Conservation (phyloP, 176 grass and related monocot genomes). For the Leersia perrieri region DNA sequence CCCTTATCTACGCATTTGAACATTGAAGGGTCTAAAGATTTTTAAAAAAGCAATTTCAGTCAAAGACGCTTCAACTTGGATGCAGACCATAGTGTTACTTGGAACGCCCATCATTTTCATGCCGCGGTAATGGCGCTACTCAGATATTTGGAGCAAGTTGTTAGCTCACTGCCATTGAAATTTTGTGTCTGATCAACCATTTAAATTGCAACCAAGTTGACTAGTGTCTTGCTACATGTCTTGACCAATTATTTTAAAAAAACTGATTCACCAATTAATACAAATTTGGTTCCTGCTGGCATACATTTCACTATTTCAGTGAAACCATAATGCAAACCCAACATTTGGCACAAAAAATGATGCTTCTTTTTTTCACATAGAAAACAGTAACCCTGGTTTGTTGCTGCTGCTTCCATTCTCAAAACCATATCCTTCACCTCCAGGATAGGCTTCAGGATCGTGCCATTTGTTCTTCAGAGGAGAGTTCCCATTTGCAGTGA, state of each 20-base stretch:
- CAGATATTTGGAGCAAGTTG: not conserved
- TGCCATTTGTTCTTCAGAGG: conserved; percentile 6
- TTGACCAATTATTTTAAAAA: too few relatives aligned
- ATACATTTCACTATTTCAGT: not conserved
- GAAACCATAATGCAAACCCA: not conserved
- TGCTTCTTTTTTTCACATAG: not conserved
- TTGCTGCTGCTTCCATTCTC: not conserved
- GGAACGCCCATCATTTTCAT: conserved; percentile 17
- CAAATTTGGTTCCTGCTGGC: not conserved
- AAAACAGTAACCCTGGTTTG: not conserved
- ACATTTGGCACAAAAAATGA: not conserved
- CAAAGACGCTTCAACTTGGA: conserved; percentile 47
- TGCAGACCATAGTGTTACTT: not conserved
- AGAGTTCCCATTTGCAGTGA: not conserved
- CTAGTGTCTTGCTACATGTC: not conserved
- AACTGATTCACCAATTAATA: too few relatives aligned
- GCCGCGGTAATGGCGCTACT: conserved; percentile 2
- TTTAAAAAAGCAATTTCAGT: conserved; percentile 28
- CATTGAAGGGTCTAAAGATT: conserved; percentile 40
- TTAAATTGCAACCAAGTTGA: not conserved
- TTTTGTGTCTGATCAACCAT: not conserved
- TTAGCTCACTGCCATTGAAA: not conserved
- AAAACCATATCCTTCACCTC: not conserved
- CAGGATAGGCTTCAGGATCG: not conserved
- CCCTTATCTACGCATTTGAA: conserved; percentile 18